These are phyloP conservation scores for Paracoccidioides brasiliensis DNA, from an alignment of 2,329 filamentous ascomycete species.

Conservation along the genomic window DNA sequence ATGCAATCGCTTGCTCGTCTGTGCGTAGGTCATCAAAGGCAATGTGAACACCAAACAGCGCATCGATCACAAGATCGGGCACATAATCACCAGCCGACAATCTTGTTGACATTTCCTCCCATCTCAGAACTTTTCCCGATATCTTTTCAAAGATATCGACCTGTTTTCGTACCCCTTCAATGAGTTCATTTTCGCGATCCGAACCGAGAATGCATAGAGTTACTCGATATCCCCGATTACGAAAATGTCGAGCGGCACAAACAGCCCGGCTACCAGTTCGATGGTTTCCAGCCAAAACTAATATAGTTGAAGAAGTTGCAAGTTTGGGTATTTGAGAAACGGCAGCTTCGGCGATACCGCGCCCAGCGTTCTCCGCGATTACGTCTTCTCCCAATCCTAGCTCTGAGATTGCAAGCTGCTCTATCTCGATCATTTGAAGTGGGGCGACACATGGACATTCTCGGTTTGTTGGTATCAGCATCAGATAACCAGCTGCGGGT, in stretches of 20 bases:
- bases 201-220: conserved; percentile 74
- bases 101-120: conserved; percentile 43
- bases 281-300: conserved; percentile 92
- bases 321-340: conserved; percentile 54
- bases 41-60: conserved; percentile 71
- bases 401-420: conserved; percentile 79
- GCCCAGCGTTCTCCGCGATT: conserved; percentile 81
- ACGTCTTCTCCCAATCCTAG: conserved; percentile 78
- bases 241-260: conserved; percentile 72
- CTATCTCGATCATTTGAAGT: conserved; percentile 80
- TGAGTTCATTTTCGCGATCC: conserved; percentile 66
- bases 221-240: conserved; percentile 68
- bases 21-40: conserved; percentile 79
- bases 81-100: conserved; percentile 44
- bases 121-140: conserved; percentile 57
- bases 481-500: conserved; percentile 33
- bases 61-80: conserved; percentile 75
- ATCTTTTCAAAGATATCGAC: conserved; percentile 73
- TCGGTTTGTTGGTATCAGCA: conserved; percentile 41
- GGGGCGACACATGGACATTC: conserved; percentile 49
- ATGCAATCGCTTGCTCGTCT: conserved; percentile 68
- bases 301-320: conserved; percentile 43
- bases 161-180: conserved; percentile 70
- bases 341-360: conserved; percentile 69
- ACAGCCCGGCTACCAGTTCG: conserved; percentile 75